These are phyloP conservation scores for Pichia norvegensis DNA, from an alignment of 1,139 yeast species.

Conservation along the genomic window DNA sequence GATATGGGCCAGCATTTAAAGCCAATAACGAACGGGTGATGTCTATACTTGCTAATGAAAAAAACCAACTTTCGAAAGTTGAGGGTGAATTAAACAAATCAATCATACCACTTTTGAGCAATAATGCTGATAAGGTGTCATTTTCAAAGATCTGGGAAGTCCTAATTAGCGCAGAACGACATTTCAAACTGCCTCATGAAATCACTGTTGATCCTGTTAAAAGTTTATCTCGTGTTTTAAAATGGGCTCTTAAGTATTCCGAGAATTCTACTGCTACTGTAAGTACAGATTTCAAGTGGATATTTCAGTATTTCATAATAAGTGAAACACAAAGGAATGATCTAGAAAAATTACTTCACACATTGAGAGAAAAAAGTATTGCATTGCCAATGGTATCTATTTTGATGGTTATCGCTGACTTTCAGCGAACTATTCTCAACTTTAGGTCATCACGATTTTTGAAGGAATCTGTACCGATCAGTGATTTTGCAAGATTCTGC, in stretches of 20 bases:
- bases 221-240: conserved; percentile 7
- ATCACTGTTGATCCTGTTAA: conserved; percentile 9
- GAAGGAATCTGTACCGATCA: conserved; percentile 20
- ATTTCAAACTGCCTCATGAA: conserved; percentile 19
- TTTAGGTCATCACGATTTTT: conserved; percentile 16
- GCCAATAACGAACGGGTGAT: conserved; percentile 11
- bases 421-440: conserved; percentile 8
- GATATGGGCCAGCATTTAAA: conserved; percentile 20
- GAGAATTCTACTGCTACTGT: neutral
- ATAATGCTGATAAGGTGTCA: neutral
- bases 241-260: conserved; percentile 3
- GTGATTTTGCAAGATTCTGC: conserved; percentile 26
- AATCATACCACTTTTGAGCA: conserved; percentile 5
- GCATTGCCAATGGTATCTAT: conserved; percentile 11
- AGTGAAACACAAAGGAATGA: conserved; percentile 8
- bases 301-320: conserved; percentile 13
- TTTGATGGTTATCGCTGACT: conserved; percentile 10
- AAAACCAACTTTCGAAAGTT: neutral
- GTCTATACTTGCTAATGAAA: neutral
- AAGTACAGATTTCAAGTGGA: conserved; percentile 6
- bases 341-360: conserved; percentile 7
- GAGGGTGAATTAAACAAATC: neutral
- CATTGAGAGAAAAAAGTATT: conserved; percentile 1
- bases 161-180: conserved; percentile 15
- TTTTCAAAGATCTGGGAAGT: conserved; percentile 12